Conservation (phyloP, 768 basidiomycete species). For the Lactarius hatsudake region DNA sequence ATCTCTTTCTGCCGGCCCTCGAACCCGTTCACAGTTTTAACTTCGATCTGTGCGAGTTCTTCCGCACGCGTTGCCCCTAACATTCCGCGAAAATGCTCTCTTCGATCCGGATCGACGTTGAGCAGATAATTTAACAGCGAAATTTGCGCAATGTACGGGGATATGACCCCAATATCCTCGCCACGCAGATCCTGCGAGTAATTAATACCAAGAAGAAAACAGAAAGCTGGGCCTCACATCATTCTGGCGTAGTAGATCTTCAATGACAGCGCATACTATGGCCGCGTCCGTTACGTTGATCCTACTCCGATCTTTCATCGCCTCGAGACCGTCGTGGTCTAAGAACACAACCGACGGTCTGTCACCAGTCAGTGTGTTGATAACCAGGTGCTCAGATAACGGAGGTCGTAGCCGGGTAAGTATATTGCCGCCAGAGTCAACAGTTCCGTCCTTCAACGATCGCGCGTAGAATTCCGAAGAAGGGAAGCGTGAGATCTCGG, state of each 20-base stretch:
- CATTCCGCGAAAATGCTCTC: constrained; percentile 51
- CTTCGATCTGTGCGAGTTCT: constrained; percentile 68
- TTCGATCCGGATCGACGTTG: constrained; percentile 51
- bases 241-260: constrained; percentile 62
- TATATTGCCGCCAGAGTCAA: constrained; percentile 48
- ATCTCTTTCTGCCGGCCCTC: constrained; percentile 93
- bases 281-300: constrained; percentile 76
- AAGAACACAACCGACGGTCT: constrained; percentile 74
- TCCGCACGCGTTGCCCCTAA: constrained; percentile 65
- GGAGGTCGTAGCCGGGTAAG: constrained; percentile 58
- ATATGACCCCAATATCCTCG: constrained; percentile 85
- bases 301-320: constrained; percentile 63
- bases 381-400: constrained; percentile 48
- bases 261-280: constrained; percentile 75
- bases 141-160: constrained; percentile 89
- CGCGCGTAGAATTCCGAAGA: constrained; percentile 77
- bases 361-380: constrained; percentile 38
- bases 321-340: constrained; percentile 73
- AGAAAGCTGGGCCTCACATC: constrained; percentile 3
- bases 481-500: constrained; percentile 84
- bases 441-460: constrained; percentile 71
- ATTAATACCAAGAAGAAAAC: constrained; percentile 28
- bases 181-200: constrained; percentile 54
- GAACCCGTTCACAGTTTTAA: constrained; percentile 94
- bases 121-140: constrained; percentile 67